phyloP scores from a whole-genome alignment of 257 asterid genomes.

The Nicotiana knightiana region DNA sequence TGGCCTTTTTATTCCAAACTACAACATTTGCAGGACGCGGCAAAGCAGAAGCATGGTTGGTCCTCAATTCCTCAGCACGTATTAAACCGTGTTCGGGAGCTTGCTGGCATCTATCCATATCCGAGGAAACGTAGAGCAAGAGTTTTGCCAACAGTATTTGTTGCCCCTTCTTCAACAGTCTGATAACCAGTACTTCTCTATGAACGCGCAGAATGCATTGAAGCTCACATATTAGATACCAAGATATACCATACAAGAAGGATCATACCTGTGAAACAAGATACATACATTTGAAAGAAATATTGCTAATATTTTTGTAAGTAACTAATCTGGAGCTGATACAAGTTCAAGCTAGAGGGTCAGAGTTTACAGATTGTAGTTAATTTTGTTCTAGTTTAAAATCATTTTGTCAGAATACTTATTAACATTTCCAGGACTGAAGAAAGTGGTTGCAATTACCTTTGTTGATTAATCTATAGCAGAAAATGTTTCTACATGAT shows the following conservation, averaged over 20 bases:
- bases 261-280: not conserved
- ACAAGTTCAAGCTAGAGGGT: not conserved
- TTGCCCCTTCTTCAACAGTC: not conserved
- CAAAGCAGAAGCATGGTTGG: not conserved
- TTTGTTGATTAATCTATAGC: too few relatives aligned
- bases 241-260: not conserved
- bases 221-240: not conserved
- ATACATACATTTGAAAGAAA: not conserved
- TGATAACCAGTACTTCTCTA: not conserved
- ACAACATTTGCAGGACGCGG: not conserved
- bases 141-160: not conserved
- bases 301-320: not conserved
- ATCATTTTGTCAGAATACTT: not conserved
- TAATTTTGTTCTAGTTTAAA: not conserved
- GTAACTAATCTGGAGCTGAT: not conserved
- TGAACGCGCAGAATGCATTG: not conserved
- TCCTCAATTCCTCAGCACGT: not conserved
- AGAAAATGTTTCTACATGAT: not conserved
- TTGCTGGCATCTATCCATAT: conserved; percentile 12
- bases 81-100: not conserved
- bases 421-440: not conserved
- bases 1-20: not conserved
- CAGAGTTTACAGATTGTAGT: not conserved
- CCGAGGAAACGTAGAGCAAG: not conserved
- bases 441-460: not conserved